Evolutionary conservation across 164 flowering plant species (phyloP).

Genomic region (Dillenia suffruticosa): DNA sequence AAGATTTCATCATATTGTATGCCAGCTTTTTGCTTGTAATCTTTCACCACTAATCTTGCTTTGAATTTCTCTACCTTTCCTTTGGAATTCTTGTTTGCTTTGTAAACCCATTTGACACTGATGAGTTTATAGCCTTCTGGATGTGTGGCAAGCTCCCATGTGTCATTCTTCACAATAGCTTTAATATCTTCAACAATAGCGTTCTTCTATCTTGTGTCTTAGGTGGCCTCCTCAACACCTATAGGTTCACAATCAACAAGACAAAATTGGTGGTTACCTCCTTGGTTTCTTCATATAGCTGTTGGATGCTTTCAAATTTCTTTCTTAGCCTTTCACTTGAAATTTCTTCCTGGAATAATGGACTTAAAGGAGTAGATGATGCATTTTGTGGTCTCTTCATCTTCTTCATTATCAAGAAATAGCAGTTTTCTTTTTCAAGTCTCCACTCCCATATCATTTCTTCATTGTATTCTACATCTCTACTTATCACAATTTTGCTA

Average conservation of each 20-base stretch:
- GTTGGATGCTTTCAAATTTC: not conserved
- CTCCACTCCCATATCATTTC: not conserved
- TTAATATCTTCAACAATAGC: conserved; percentile 6
- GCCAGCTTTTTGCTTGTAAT: not conserved
- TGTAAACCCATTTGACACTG: conserved; percentile 5
- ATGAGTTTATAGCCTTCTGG: not conserved
- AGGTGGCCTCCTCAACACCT: not conserved
- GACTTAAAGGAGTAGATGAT: too few species aligned
- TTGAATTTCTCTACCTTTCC: not conserved
- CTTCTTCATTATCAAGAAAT: not conserved
- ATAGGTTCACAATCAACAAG: not conserved
- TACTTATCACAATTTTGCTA: not conserved
- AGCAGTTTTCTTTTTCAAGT: not conserved
- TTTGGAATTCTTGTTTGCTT: not conserved
- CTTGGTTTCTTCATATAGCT: not conserved
- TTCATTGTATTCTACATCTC: conserved; percentile 8
- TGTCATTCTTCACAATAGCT: not conserved
- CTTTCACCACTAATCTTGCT: not conserved
- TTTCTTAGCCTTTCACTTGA: not conserved
- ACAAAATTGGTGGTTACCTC: not conserved
- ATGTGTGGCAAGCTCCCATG: conserved; percentile 1
- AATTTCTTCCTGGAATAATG: too few species aligned
- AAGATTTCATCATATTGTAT: not conserved
- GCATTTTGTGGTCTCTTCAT: not conserved
- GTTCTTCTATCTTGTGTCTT: not conserved